Evolutionary conservation across 306 rosid genomes (phyloP), one percentile per base, ranked within the genome.

Genomic region (Casuarina cunninghamiana): DNA sequence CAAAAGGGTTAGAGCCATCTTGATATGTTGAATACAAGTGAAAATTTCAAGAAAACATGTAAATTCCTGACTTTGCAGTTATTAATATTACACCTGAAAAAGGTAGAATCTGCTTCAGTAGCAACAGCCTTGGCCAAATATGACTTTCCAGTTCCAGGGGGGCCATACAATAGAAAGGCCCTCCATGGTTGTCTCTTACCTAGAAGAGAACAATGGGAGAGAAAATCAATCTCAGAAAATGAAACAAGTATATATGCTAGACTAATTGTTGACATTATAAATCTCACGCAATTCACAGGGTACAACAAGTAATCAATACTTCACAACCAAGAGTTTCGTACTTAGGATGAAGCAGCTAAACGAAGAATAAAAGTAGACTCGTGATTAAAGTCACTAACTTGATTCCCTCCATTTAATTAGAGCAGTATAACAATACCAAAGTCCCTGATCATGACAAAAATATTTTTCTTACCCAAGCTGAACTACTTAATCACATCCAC

Each of bases 91-190:
- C 58, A 96, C 99, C 99, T 96, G 88, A 87, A 96, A 88, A 96
- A 96, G 32, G 99, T 96, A 48, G 99, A 96, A 42, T 96, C 99
- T 7, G 99, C 98, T 87, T 96, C 99, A 3, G 98, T 96, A 46
- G 99, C 99, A 85, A 96, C 99, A 42, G 99, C 99, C 88, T 96
- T 96, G 71, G 99, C 99, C 89, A 96, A 84, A 85, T 96, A 96
- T 37, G 99, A 96, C 88, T 96, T 96, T 61, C 99, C 99, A 6
- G 99, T 96, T 81, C 99, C 99, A 62, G 99, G 99, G 21, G 98
- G 99, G 48, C 99, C 99, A 51, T 91, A 96, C 78, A 96, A 84
- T 53, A 96, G 81, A 83, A 96, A 96, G 2, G 99, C 99, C 76
- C 99, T 87, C 99, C 99, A 96, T 3, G 99, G 99, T 67, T 89